phyloP scores from a whole-genome alignment of 129 eudicot species.

The Sambucus nigra region DNA sequence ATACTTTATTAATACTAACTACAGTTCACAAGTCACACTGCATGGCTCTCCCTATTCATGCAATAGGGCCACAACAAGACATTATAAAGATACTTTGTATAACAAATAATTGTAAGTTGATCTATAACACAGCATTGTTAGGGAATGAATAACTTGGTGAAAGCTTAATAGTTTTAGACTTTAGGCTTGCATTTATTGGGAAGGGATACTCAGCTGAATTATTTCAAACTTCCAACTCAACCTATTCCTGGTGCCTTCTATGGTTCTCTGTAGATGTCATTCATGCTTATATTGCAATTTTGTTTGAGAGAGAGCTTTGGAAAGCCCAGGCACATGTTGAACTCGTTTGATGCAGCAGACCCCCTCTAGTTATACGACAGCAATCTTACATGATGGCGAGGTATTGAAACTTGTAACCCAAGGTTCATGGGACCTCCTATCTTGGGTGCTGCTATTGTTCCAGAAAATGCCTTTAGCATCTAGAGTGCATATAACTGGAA shows the following conservation, averaged over 20 bases:
- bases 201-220: constrained; percentile 1
- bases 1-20: no score
- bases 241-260: not conserved
- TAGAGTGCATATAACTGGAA: not conserved
- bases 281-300: not conserved
- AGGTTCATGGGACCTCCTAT: no score
- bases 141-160: no score
- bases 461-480: constrained; percentile 9
- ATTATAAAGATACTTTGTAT: no score
- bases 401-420: no score
- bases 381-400: not conserved
- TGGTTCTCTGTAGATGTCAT: not conserved
- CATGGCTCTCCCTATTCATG: no score
- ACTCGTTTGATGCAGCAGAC: constrained; percentile 3
- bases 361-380: constrained; percentile 8
- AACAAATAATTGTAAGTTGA: no score
- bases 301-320: constrained; percentile 11
- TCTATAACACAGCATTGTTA: no score
- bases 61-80: no score
- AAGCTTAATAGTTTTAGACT: not conserved
- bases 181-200: not conserved
- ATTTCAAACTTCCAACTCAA: constrained; percentile 10
- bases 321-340: constrained; percentile 13
- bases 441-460: not conserved
- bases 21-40: no score